Conservation (phyloP, 495 filamentous ascomycete species). For the Cenococcum geophilum region DNA sequence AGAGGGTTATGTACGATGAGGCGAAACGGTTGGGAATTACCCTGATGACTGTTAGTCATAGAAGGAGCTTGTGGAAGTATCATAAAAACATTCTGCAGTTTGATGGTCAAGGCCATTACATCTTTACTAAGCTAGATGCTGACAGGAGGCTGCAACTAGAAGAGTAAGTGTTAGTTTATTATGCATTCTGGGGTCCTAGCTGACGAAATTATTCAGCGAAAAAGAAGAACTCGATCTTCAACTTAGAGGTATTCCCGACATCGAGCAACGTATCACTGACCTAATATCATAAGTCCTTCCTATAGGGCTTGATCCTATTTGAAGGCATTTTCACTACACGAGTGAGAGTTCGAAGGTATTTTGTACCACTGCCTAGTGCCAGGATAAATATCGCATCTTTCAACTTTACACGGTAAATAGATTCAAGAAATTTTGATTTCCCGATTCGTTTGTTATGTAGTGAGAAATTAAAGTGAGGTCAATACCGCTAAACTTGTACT, state of each 20-base stretch:
- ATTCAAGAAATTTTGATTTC: too few species aligned
- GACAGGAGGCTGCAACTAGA: conserved; percentile 78
- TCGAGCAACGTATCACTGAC: conserved; percentile 78
- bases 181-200: conserved; percentile 3
- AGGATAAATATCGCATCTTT: too few species aligned
- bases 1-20: conserved; percentile 93
- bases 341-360: not conserved
- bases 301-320: not conserved
- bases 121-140: conserved; percentile 87
- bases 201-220: conserved; percentile 52
- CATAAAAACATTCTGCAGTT: conserved; percentile 92
- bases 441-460: too few species aligned
- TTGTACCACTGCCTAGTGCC: too few species aligned
- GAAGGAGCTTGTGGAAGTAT: conserved; percentile 91
- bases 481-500: too few species aligned
- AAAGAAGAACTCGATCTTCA: conserved; percentile 88
- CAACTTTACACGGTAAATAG: too few species aligned
- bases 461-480: too few species aligned
- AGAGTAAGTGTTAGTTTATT: conserved; percentile 51
- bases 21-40: conserved; percentile 88
- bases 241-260: conserved; percentile 75
- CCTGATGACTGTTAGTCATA: conserved; percentile 90
- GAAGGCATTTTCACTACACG: not conserved
- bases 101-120: conserved; percentile 84
- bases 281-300: conserved; percentile 44